phyloP scores from a whole-genome alignment of 164 flowering plant genomes.

The Vitis rupestris region DNA sequence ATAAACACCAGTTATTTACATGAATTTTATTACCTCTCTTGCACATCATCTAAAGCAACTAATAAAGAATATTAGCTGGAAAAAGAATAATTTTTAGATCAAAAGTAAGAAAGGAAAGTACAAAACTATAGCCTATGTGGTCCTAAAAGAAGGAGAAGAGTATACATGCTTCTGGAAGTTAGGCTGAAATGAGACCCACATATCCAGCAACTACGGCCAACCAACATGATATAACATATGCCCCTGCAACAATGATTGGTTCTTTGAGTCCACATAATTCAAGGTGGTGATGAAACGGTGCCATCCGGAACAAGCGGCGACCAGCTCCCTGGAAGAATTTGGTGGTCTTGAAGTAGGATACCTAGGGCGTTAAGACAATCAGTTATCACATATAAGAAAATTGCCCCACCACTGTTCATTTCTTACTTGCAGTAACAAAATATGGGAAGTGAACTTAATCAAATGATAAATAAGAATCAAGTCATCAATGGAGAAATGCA shows the following conservation, averaged over 20 bases:
- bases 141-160: background rate
- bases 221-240: constrained; percentile 53
- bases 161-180: constrained; percentile 8
- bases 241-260: constrained; percentile 62
- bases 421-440: background rate
- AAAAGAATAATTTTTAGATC: too few relatives aligned
- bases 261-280: constrained; percentile 60
- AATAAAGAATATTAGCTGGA: too few relatives aligned
- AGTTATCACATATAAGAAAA: background rate
- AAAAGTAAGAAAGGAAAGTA: background rate
- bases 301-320: constrained; percentile 56
- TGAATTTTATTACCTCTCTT: too few relatives aligned
- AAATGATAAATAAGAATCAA: too few relatives aligned
- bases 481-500: too few relatives aligned
- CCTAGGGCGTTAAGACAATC: constrained; percentile 30
- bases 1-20: too few relatives aligned
- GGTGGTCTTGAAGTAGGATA: constrained; percentile 48
- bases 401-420: background rate
- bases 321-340: constrained; percentile 48
- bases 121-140: background rate
- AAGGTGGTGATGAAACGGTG: constrained; percentile 77
- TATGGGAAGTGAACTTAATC: too few relatives aligned
- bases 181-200: constrained; percentile 77
- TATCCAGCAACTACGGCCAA: constrained; percentile 70
- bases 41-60: too few relatives aligned